These are phyloP conservation scores for Dentipellis fragilis DNA, from an alignment of 768 basidiomycete species.

Conservation along the genomic window DNA sequence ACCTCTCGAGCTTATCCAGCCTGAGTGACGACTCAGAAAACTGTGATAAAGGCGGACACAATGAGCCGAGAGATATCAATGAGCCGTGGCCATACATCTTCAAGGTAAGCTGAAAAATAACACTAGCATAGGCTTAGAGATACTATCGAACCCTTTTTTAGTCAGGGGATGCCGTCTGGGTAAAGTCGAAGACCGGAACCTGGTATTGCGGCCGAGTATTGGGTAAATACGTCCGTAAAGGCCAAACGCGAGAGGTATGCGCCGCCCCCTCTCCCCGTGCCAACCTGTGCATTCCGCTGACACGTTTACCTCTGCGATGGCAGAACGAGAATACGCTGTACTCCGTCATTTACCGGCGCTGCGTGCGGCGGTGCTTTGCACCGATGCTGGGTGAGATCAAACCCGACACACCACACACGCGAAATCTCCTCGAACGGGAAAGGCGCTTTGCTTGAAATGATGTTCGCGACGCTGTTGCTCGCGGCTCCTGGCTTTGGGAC, in stretches of 20 bases:
- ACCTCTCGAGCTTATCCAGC: background rate
- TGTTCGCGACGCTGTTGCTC: background rate
- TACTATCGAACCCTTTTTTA: background rate
- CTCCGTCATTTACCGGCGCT: slow-evolving; percentile 9
- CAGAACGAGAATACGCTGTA: slow-evolving; percentile 12
- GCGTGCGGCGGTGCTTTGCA: slow-evolving; percentile 14
- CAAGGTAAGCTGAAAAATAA: background rate
- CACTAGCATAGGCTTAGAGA: no score
- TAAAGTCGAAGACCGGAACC: background rate
- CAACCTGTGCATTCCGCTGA: background rate
- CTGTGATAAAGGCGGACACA: slow-evolving; percentile 5
- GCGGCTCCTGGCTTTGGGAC: no score
- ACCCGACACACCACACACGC: slow-evolving; percentile 19
- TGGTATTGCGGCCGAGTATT: background rate
- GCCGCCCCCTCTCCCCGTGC: background rate
- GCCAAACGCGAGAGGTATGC: background rate
- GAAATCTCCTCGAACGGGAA: slow-evolving; percentile 12
- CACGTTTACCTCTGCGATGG: background rate
- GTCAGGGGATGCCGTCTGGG: background rate
- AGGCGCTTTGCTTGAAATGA: background rate
- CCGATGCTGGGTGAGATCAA: slow-evolving; percentile 21
- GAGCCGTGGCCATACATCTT: slow-evolving; percentile 13
- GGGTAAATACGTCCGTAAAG: background rate
- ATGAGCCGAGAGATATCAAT: slow-evolving; percentile 10
- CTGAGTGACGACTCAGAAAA: slow-evolving; percentile 3